phyloP scores from a whole-genome alignment of 2,329 filamentous ascomycete species.

The Claviceps fusiformis region DNA sequence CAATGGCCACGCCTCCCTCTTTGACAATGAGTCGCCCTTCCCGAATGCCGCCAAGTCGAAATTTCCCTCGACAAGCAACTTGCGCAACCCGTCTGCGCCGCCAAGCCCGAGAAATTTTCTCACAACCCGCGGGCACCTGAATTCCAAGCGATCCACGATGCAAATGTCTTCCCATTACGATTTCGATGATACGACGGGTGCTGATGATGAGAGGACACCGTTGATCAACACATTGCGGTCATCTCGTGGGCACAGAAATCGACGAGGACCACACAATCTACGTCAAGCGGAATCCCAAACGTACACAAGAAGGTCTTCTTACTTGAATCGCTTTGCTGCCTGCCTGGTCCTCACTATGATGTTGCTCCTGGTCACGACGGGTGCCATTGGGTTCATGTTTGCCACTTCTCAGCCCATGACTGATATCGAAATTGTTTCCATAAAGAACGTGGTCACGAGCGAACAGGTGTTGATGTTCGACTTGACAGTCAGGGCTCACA shows the following conservation, averaged over 20 bases:
- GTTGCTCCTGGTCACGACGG: conserved; percentile 68
- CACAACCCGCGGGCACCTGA: conserved; percentile 17
- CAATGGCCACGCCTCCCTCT: conserved; percentile 56
- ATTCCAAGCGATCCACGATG: conserved; percentile 36
- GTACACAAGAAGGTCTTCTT: conserved; percentile 47
- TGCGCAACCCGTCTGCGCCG: conserved; percentile 52
- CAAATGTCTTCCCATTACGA: conserved; percentile 58
- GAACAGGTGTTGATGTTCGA: conserved; percentile 95
- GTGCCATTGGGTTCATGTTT: conserved; percentile 77
- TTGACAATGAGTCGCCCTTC: conserved; percentile 69
- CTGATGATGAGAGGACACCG: conserved; percentile 80
- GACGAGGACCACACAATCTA: conserved; percentile 40
- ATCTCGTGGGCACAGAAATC: conserved; percentile 40
- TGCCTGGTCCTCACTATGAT: conserved; percentile 76
- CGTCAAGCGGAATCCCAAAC: conserved; percentile 64
- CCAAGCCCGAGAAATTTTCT: conserved; percentile 51
- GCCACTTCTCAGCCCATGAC: conserved; percentile 79
- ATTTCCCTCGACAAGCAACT: conserved; percentile 28
- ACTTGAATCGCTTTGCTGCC: conserved; percentile 64
- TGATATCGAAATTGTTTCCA: conserved; percentile 63
- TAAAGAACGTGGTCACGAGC: conserved; percentile 82
- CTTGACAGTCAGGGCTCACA: conserved; percentile 72
- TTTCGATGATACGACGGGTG: conserved; percentile 63
- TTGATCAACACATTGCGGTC: conserved; percentile 53
- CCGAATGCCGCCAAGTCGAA: conserved; percentile 52